Base-by-base conservation (phyloP, 1,284 basidiomycete genomes). In the Microbotryomycetes sp. region DNA sequence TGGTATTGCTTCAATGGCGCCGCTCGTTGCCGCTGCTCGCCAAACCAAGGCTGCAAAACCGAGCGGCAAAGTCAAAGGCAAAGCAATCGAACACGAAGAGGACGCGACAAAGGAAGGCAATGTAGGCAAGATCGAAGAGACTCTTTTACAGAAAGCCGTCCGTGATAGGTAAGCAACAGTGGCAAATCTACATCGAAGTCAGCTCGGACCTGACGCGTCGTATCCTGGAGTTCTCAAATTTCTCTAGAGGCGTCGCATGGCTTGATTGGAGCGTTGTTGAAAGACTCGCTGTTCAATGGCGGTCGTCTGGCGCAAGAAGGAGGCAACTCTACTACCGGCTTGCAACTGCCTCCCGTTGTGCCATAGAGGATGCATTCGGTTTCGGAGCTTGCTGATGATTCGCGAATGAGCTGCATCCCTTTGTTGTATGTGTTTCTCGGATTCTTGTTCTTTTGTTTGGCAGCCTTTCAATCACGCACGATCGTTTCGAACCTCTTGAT, bases 271-370 rank as follows among this genome's bases (percentile, higher is more conserved):
- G 62, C 62, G 27, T 57, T 69, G 29, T 56, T 69, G 56, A 69
- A 69, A 54, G 67, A 69, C 27, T 55, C 62, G 28, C 46, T 69
- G 16, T 69, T 69, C 65, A 69, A 65, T 52, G 52, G 21, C 4
- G 60, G 64, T 11, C 49, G 27, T 18, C 50, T 65, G 13, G 41
- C 54, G 2, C 48, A 23, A 50, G 48, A 49, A 24, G 54, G 28
- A 4, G 54, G 48, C 1, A 53, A 48, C 18, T 18, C 29, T 4
- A 45, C 18, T 7, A 23, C 45, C 6, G 41, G 35, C 13, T 60
- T 67, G 21, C 15, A 47, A 6, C 59, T 67, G 16, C 66, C 66
- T 3, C 63, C 66, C 0, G 60, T 65, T 45, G 50, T 59, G 5
- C 55, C 59, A 24, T 66, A 15, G n/a, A 28, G n/a, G n/a, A n/a